Evolutionary conservation across 768 basidiomycete species (phyloP), one percentile per base, ranked within the genome.

Genomic region (Kwoniella dejecticola): DNA sequence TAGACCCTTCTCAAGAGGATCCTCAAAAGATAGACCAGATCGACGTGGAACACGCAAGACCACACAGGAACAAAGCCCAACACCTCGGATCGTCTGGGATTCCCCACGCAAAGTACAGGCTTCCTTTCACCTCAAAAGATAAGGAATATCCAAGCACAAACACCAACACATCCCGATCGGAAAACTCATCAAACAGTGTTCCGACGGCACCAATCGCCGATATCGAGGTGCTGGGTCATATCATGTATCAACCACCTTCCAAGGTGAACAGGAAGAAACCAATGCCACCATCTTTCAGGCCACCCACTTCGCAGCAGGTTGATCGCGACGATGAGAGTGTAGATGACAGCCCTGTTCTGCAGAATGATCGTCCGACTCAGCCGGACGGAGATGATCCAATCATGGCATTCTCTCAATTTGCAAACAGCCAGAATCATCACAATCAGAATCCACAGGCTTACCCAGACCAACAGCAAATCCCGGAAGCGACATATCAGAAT

Each of bases 11-110:
- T 13, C 50, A 24, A 15, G 58, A 46, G 10, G 42, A 45, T 26
- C 56, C 42, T 24, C 56, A 57, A 47, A 33, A 17, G 3, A 8
- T 12, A 12, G 56, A 57, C 27, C 19, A 12, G n/a, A 57, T 57
- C 11, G 29, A 6, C 6, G 48, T 50, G 11, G 48, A 50, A 33
- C 48, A 27, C 12, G n/a, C 27, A 10, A 31, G 10, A 19, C 31
- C 48, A 15, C 8, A 19, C 17, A 42, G 48, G 33, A 30, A 24
- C n/a, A 50, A 30, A 50, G 48, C 29, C 11, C 33, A 27, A 17
- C 33, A 27, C 13, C 17, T 50, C 4, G 48, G 48, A 10, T 6
- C n/a, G 5, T 30, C 48, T 10, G 21, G 30, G 11, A 11, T 50
- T 6, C 48, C 48, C 6, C 21, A 50, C 7, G 33, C 19, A 11